phyloP scores from a whole-genome alignment of 78 protist species.

The Isochrysis galbana region DNA sequence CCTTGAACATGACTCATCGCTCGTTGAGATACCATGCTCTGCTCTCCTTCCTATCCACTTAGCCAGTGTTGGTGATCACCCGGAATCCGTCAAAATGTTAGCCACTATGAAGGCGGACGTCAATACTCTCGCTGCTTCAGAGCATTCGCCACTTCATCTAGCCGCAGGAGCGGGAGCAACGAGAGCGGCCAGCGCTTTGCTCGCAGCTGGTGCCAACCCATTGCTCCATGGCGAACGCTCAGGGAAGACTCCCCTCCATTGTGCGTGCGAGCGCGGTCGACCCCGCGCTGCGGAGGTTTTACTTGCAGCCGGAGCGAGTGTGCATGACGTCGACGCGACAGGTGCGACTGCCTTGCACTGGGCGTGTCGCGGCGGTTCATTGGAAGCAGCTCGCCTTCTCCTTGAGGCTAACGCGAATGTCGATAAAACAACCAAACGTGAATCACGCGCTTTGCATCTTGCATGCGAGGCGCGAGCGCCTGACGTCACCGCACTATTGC shows the following conservation, averaged over 20 bases:
- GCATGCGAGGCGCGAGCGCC: neutral
- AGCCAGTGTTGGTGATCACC: neutral
- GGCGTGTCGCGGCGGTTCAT: neutral
- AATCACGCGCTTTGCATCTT: neutral
- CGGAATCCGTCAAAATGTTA: neutral
- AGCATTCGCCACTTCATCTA: neutral
- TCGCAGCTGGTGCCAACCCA: neutral
- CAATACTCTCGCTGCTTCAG: neutral
- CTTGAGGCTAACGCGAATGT: neutral
- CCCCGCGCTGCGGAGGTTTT: neutral
- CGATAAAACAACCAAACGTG: neutral
- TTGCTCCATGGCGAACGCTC: neutral
- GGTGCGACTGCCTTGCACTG: slow-evolving; percentile 13
- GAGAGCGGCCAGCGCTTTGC: neutral
- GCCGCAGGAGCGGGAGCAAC: neutral
- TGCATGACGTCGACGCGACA: neutral
- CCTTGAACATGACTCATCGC: neutral
- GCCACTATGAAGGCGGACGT: neutral
- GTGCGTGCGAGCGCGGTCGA: slow-evolving; percentile 4
- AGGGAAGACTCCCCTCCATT: neutral
- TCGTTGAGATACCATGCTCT: neutral
- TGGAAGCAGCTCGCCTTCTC: neutral
- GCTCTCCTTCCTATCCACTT: neutral
- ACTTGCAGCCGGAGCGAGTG: neutral
- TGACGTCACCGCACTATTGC: neutral